phyloP scores from a whole-genome alignment of 345 rosid genomes.

The Isatis tinctoria region DNA sequence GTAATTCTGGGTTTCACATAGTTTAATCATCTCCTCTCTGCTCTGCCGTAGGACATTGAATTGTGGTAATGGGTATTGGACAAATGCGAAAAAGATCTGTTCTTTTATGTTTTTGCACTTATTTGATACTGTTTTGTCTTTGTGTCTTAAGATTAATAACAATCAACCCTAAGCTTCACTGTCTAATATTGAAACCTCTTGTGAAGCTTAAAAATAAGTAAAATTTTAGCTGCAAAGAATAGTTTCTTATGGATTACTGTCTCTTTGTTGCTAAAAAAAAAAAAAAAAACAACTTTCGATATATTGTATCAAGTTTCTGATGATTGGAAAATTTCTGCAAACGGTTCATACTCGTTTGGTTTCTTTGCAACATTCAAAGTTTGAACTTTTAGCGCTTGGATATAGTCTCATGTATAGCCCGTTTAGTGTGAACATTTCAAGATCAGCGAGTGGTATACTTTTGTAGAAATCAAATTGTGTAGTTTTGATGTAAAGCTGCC shows the following conservation, averaged over 20 bases:
- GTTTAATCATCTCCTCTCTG: background rate
- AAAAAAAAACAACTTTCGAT: background rate
- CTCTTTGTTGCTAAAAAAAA: background rate
- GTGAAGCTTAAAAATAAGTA: background rate
- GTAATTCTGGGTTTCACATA: background rate
- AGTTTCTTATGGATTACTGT: background rate
- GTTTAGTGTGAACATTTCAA: too few species aligned
- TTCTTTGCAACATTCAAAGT: background rate
- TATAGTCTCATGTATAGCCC: background rate
- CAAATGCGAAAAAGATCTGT: background rate
- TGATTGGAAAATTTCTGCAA: background rate
- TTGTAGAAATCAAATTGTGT: background rate
- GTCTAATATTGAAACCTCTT: background rate
- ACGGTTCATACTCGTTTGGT: background rate
- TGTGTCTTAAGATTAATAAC: background rate
- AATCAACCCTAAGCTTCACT: background rate
- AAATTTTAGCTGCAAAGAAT: background rate
- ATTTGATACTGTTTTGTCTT: background rate
- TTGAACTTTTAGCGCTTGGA: background rate
- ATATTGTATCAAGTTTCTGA: background rate
- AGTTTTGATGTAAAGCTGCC: background rate
- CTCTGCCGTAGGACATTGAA: background rate
- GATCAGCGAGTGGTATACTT: background rate
- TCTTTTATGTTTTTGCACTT: background rate
- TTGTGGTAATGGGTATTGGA: background rate